These are phyloP conservation scores for Rhodofomes roseus DNA, from an alignment of 1,284 basidiomycete species.

Conservation along the genomic window DNA sequence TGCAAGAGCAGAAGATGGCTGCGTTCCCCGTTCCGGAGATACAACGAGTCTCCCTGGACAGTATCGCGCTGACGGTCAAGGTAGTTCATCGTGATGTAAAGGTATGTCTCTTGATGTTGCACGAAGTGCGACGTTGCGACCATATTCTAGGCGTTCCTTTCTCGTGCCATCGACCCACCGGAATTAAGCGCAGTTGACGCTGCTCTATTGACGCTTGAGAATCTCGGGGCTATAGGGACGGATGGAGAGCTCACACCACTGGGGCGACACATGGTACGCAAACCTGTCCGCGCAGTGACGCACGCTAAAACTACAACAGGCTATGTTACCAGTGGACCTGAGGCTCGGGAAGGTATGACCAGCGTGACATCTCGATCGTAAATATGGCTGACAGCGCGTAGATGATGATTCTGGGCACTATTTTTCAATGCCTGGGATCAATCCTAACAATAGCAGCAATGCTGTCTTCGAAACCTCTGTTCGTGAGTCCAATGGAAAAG, in stretches of 20 bases:
- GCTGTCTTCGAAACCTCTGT: constrained; percentile 86
- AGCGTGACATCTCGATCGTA: neutral
- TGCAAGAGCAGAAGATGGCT: constrained; percentile 69
- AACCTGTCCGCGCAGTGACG: constrained; percentile 1
- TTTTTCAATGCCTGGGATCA: constrained; percentile 78
- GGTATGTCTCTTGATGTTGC: constrained; percentile 30
- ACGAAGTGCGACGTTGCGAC: constrained; percentile 15
- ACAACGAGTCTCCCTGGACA: constrained; percentile 84
- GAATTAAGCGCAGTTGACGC: constrained; percentile 73
- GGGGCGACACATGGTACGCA: constrained; percentile 73
- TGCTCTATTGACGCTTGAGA: constrained; percentile 72
- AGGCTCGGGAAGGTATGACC: constrained; percentile 73
- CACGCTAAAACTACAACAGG: constrained; percentile 36
- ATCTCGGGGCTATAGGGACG: constrained; percentile 74
- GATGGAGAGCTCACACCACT: constrained; percentile 75
- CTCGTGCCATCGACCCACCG: constrained; percentile 83
- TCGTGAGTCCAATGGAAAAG: constrained; percentile 78
- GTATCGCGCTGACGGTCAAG: constrained; percentile 81
- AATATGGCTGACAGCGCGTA: constrained; percentile 22
- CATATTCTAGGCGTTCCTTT: constrained; percentile 47
- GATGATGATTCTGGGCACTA: constrained; percentile 84
- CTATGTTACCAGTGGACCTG: constrained; percentile 86
- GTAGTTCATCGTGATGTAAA: constrained; percentile 81
- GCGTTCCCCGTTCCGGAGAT: constrained; percentile 86
- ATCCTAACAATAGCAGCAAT: constrained; percentile 82